Percentiles rank a stretch among this genome's conserved stretches.
phyloP scores from a whole-genome alignment of 306 rosid genomes.

The Dryas octopetala region DNA sequence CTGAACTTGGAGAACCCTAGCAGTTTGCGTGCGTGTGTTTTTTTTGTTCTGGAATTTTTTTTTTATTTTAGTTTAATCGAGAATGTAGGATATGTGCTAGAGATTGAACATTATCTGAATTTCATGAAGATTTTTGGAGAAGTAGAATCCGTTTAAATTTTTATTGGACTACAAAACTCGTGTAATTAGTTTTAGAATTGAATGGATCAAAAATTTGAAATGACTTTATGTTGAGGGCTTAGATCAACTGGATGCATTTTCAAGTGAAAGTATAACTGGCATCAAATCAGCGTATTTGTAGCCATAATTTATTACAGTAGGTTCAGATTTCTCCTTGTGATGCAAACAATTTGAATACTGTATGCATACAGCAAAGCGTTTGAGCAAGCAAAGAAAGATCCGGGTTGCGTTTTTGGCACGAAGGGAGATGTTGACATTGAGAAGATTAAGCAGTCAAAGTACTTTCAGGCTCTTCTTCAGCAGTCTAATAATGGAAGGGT shows the following conservation, averaged over 20 bases:
- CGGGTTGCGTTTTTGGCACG: constrained; percentile 53
- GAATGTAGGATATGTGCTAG: background rate
- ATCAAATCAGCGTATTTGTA: background rate
- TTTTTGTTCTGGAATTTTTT: background rate
- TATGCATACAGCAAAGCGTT: constrained; percentile 63
- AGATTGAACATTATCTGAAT: background rate
- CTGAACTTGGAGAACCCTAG: constrained; percentile 6
- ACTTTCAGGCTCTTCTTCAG: constrained; percentile 60
- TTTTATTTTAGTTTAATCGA: background rate
- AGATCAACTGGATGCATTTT: background rate
- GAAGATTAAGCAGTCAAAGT: constrained; percentile 70
- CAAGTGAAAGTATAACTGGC: background rate
- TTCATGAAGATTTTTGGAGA: background rate
- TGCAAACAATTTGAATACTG: constrained; percentile 21
- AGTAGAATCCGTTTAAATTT: background rate
- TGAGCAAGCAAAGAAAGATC: constrained; percentile 70
- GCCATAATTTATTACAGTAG: background rate
- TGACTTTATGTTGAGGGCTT: background rate
- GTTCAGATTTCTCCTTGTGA: constrained; percentile 4
- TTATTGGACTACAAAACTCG: background rate
- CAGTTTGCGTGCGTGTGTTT: background rate
- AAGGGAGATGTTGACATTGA: constrained; percentile 64
- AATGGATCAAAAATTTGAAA: background rate
- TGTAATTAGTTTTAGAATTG: background rate
- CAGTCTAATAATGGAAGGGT: constrained; percentile 43